phyloP scores from a whole-genome alignment of 169 alveolate species.

The Plasmodium gonderi region DNA sequence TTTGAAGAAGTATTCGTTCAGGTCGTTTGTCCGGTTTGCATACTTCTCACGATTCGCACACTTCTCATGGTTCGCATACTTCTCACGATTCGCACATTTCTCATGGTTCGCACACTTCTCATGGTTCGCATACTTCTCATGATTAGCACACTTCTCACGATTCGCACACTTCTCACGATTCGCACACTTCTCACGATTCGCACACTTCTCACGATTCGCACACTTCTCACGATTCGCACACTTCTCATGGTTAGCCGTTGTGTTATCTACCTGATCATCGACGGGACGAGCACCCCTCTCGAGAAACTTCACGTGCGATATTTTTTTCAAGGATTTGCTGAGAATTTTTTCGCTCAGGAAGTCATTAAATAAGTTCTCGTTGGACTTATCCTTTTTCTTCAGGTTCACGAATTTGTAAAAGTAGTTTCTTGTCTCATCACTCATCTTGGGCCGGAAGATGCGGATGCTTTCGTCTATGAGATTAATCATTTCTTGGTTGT shows the following conservation, averaged over 20 bases:
- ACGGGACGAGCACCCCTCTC: background rate
- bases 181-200: too few species aligned
- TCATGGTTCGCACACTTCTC: too few species aligned
- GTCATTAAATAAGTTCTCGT: conserved; percentile 23
- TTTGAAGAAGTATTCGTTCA: background rate
- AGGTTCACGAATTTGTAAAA: conserved; percentile 50
- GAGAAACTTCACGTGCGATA: background rate
- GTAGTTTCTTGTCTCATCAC: conserved; percentile 43
- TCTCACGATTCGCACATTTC: too few species aligned
- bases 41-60: background rate
- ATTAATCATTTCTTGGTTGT: conserved; percentile 8
- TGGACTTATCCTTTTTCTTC: conserved; percentile 44
- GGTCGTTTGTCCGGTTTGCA: background rate
- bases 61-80: background rate
- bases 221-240: background rate
- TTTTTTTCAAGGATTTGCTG: background rate
- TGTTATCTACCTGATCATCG: background rate
- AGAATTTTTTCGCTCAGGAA: conserved; percentile 28
- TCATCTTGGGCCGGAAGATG: conserved; percentile 40
- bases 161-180: too few species aligned
- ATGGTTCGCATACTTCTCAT: too few species aligned
- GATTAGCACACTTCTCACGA: too few species aligned
- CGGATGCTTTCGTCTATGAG: conserved; percentile 61
- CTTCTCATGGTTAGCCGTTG: background rate
- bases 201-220: too few species aligned